Conservation (phyloP, 1,139 yeast genomes). For the Candida mesenterica region DNA sequence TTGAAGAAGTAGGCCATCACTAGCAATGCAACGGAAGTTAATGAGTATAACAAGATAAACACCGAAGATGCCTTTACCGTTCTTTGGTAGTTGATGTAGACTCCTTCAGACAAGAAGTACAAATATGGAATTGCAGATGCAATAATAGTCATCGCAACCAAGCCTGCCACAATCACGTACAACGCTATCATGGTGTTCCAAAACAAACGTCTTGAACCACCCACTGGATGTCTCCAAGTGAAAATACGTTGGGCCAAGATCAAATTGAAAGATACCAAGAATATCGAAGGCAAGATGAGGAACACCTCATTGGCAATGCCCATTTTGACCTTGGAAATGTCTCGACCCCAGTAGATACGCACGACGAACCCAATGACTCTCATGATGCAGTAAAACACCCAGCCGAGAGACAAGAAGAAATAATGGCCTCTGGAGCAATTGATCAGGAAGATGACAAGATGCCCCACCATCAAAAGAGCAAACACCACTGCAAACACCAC, state of each 20-base stretch:
- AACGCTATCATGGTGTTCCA: constrained; percentile 34
- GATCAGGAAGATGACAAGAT: constrained; percentile 26
- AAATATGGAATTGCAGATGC: constrained; percentile 38
- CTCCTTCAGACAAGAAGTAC: constrained; percentile 23
- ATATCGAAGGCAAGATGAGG: constrained; percentile 32
- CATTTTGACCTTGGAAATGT: constrained; percentile 23
- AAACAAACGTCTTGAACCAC: constrained; percentile 39
- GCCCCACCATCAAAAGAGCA: constrained; percentile 25
- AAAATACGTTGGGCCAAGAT: constrained; percentile 43
- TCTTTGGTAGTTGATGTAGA: constrained; percentile 25
- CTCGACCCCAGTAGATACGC: constrained; percentile 31
- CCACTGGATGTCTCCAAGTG: constrained; percentile 50
- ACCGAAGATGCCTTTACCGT: constrained; percentile 33
- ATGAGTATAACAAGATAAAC: constrained; percentile 33
- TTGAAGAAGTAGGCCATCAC: constrained; percentile 41
- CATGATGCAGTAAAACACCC: constrained; percentile 30
- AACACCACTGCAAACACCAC: constrained; percentile 32
- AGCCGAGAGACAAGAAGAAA: constrained; percentile 33
- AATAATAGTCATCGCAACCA: constrained; percentile 33
- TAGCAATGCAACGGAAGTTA: constrained; percentile 36
- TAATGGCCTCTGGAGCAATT: constrained; percentile 37
- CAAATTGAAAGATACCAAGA: constrained; percentile 38
- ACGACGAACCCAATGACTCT: constrained; percentile 32
- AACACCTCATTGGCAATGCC: constrained; percentile 37
- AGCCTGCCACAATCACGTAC: constrained; percentile 29